Evolutionary conservation across 495 filamentous ascomycete species (phyloP).

Genomic region (Penicillium verhagenii): DNA sequence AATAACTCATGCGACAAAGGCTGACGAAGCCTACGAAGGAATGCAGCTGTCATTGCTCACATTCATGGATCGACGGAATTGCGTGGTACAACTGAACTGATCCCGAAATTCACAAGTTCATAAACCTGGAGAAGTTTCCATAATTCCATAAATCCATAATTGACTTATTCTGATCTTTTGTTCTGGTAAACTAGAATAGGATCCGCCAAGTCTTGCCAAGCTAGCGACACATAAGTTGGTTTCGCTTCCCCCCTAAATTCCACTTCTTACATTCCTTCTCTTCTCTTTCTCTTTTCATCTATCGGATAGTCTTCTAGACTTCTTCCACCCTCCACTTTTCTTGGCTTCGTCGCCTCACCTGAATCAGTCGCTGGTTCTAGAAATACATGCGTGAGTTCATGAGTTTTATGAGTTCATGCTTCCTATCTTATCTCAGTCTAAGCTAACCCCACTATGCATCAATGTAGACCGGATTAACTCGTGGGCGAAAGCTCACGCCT

Average conservation of each 20-base stretch:
- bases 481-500: conserved; percentile 53
- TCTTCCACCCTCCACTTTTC: conserved; percentile 1
- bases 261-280: conserved; percentile 5
- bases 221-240: conserved; percentile 13
- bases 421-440: conserved; percentile 3
- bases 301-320: conserved; percentile 5
- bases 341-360: conserved; percentile 12
- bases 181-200: too few relatives aligned
- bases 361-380: conserved; percentile 28
- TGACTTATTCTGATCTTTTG: too few relatives aligned
- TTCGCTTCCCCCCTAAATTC: conserved; percentile 3
- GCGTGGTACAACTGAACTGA: not conserved
- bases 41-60: conserved; percentile 12
- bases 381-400: conserved; percentile 50
- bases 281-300: conserved; percentile 2
- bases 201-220: conserved; percentile 18
- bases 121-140: not conserved
- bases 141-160: too few relatives aligned
- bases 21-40: conserved; percentile 11
- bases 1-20: too few relatives aligned
- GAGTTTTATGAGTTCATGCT: too few relatives aligned
- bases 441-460: conserved; percentile 23
- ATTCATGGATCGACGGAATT: conserved; percentile 13
- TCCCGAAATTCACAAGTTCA: not conserved
- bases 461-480: conserved; percentile 43